These are phyloP conservation scores for Tylopilus felleus DNA, from an alignment of 768 basidiomycete genomes.

Conservation along the genomic window DNA sequence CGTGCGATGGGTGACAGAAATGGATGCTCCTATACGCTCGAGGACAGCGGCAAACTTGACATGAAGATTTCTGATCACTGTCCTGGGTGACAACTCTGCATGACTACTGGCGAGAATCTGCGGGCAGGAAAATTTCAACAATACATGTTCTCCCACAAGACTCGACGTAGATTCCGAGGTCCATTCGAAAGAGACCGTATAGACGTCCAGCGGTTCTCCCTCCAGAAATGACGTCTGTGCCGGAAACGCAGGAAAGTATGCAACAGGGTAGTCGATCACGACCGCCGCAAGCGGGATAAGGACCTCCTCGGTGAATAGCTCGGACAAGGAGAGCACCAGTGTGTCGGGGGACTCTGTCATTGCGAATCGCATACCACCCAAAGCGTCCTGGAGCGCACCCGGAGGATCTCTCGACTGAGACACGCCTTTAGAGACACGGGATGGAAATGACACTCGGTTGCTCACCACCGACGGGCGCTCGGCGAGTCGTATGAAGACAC, in stretches of 20 bases:
- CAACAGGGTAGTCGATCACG: slow-evolving; percentile 60
- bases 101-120: slow-evolving; percentile 15
- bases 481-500: slow-evolving; percentile 21
- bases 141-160: slow-evolving; percentile 27
- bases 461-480: slow-evolving; percentile 21
- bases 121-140: slow-evolving; percentile 62
- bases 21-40: slow-evolving; percentile 15
- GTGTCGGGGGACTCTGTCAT: slow-evolving; percentile 10
- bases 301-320: slow-evolving; percentile 21
- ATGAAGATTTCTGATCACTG: slow-evolving; percentile 31
- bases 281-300: slow-evolving; percentile 55
- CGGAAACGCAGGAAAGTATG: slow-evolving; percentile 46
- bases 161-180: background rate
- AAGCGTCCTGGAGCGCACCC: slow-evolving; percentile 8
- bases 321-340: slow-evolving; percentile 30
- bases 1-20: slow-evolving; percentile 30
- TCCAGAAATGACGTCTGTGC: slow-evolving; percentile 40
- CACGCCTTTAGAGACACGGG: background rate
- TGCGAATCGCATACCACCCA: slow-evolving; percentile 3
- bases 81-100: slow-evolving; percentile 14
- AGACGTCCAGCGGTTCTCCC: slow-evolving; percentile 47
- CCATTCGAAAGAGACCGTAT: slow-evolving; percentile 31
- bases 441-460: background rate
- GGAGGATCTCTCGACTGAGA: slow-evolving; percentile 15
- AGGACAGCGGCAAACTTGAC: slow-evolving; percentile 36